Conservation (phyloP, 179 eudicot species). For the Amaranthus tricolor region DNA sequence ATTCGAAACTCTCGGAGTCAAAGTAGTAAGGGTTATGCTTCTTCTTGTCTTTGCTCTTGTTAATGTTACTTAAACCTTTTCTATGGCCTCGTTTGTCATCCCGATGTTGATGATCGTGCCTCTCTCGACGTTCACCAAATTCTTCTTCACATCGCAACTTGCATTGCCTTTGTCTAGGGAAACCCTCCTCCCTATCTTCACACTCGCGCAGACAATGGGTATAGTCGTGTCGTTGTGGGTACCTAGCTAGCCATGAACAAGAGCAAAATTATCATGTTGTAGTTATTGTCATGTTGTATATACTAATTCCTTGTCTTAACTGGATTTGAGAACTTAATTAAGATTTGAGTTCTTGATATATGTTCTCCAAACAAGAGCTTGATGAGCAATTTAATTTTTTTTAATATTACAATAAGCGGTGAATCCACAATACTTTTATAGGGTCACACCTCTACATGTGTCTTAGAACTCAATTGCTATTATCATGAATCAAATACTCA, state of each 20-base stretch:
- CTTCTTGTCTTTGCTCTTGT: background rate
- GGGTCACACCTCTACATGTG: too few species aligned
- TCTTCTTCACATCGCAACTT: constrained; percentile 23
- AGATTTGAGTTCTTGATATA: too few species aligned
- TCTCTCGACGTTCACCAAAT: constrained; percentile 4
- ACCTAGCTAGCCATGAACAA: background rate
- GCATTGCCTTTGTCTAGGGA: constrained; percentile 36
- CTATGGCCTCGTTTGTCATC: background rate
- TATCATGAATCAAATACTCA: too few species aligned
- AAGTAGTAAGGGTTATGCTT: constrained; percentile 27
- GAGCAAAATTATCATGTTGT: background rate
- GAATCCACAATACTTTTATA: too few species aligned
- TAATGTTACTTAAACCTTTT: background rate
- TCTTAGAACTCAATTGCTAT: too few species aligned
- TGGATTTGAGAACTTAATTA: too few species aligned
- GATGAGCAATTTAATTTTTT: background rate
- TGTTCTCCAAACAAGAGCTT: background rate
- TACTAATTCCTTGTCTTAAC: too few species aligned
- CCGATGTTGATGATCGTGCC: background rate
- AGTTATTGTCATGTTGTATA: too few species aligned
- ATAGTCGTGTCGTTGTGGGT: constrained; percentile 11
- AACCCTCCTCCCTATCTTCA: constrained; percentile 30
- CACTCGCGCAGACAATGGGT: constrained; percentile 18
- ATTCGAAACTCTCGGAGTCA: constrained; percentile 25
- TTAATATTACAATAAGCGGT: too few species aligned